Percentiles rank a stretch among this genome's conserved stretches.
Conservation (phyloP, 345 rosid genomes). For the Schrenkiella parvula region DNA sequence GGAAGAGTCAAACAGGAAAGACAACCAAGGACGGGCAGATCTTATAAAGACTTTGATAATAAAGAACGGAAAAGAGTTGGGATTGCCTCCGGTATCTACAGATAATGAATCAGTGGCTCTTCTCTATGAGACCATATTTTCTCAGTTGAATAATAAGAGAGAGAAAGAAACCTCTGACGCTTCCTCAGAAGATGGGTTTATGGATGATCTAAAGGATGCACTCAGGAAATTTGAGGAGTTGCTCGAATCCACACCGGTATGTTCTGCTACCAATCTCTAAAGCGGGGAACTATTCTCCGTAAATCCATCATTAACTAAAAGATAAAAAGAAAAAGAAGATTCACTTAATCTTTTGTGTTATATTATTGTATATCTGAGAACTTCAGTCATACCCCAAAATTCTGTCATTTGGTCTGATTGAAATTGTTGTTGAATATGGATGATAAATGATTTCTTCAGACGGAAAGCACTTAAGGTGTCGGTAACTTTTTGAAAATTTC, state of each 20-base stretch:
- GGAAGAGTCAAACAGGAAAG: constrained; percentile 31
- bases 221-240: constrained; percentile 56
- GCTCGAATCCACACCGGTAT: constrained; percentile 55
- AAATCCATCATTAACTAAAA: background rate
- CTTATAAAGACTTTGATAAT: constrained; percentile 46
- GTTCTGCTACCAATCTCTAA: constrained; percentile 31
- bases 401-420: background rate
- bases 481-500: background rate
- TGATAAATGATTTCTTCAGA: background rate
- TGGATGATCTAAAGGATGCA: constrained; percentile 39
- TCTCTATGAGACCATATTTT: constrained; percentile 55
- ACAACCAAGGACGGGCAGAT: constrained; percentile 21
- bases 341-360: background rate
- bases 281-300: background rate
- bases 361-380: constrained; percentile 17
- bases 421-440: background rate
- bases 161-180: constrained; percentile 31
- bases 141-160: constrained; percentile 32
- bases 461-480: background rate
- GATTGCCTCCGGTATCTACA: constrained; percentile 62
- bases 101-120: constrained; percentile 50
- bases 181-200: constrained; percentile 26
- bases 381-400: background rate
- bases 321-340: background rate
- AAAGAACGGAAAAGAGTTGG: constrained; percentile 54